Percentiles rank a stretch among this genome's conserved stretches.
phyloP scores from a whole-genome alignment of 768 basidiomycete genomes.

The Mycena albidolilacea region DNA sequence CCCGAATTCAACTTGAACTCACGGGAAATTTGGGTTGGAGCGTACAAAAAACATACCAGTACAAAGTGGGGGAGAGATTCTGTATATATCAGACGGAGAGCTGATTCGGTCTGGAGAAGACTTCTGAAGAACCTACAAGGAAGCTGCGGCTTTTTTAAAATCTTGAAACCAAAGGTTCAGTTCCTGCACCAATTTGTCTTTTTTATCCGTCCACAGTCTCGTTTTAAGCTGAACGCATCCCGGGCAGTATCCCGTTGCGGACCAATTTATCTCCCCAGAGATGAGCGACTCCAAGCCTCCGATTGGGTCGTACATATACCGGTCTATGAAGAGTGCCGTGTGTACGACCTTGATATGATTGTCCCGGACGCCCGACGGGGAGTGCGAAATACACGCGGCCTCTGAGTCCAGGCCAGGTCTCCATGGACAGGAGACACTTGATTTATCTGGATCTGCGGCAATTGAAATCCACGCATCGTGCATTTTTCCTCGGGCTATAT shows the following conservation, averaged over 20 bases:
- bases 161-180: background rate
- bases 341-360: background rate
- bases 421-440: background rate
- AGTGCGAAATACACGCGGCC: background rate
- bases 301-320: background rate
- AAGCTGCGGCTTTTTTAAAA: background rate
- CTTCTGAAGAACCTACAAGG: too few relatives aligned
- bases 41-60: too few relatives aligned
- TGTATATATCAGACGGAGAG: too few relatives aligned
- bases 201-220: background rate
- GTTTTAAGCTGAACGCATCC: background rate
- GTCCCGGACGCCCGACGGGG: background rate
- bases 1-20: too few relatives aligned
- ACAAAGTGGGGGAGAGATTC: too few relatives aligned
- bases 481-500: background rate
- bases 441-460: background rate
- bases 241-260: background rate
- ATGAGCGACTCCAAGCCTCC: conserved; percentile 4
- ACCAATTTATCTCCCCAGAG: background rate
- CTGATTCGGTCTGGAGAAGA: too few relatives aligned
- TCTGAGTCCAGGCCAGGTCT: background rate
- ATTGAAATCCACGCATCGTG: background rate
- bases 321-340: background rate
- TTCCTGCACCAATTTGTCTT: background rate
- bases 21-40: too few relatives aligned